A percentile compares a stretch with the other conserved stretches of the same genome.
Conservation (phyloP, 768 basidiomycete genomes). For the Pisolithus albus region DNA sequence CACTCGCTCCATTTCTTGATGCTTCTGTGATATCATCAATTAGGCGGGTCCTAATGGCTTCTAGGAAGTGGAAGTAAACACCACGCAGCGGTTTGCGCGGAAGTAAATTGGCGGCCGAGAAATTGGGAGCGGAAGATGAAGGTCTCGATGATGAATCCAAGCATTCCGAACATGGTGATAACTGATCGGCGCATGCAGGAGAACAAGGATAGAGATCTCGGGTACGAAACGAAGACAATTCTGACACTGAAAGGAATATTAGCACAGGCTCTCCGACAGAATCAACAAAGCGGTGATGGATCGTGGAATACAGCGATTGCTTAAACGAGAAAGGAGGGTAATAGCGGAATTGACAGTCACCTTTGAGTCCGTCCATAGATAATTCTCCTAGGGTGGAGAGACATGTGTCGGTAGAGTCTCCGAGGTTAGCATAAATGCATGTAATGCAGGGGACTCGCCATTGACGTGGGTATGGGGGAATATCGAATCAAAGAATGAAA, state of each 20-base stretch:
- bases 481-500: conserved; percentile 41
- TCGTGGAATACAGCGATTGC: neutral
- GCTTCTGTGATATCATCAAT: conserved; percentile 46
- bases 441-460: conserved; percentile 39
- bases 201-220: conserved; percentile 50
- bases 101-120: conserved; percentile 34
- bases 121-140: conserved; percentile 14
- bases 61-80: conserved; percentile 44
- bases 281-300: conserved; percentile 3
- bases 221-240: conserved; percentile 40
- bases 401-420: conserved; percentile 24
- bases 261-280: conserved; percentile 1
- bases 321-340: neutral
- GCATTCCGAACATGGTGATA: conserved; percentile 36
- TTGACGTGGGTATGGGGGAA: conserved; percentile 46
- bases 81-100: conserved; percentile 40
- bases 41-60: conserved; percentile 50
- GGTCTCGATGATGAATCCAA: conserved; percentile 14
- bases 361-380: conserved; percentile 41
- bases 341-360: conserved; percentile 33
- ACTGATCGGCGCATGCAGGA: conserved; percentile 34
- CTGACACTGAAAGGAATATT: conserved; percentile 31
- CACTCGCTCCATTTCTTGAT: conserved; percentile 24
- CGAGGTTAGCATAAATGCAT: conserved; percentile 49
- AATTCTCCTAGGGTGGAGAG: conserved; percentile 32